Evolutionary conservation across 805 yeast species (phyloP), one percentile per base, ranked within the genome.

Genomic region (Saccharomycopsis oosterbeekiorum): DNA sequence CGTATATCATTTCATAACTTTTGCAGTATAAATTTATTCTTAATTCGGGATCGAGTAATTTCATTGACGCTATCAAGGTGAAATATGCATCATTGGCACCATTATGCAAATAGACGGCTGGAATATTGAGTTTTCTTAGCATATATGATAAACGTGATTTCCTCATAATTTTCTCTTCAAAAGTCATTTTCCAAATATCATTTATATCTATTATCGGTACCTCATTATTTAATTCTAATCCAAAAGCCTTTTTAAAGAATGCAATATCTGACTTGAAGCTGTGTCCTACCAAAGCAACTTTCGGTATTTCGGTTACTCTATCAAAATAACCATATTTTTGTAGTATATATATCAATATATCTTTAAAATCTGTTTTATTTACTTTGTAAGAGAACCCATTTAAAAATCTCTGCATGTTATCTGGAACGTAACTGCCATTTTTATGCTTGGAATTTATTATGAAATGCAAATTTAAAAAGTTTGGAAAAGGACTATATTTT

Each of bases 51-150:
- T 85, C 88, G 59, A 84, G 75, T 62, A 83, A 67, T 42, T 77
- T 75, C 67, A 84, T 64, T 10, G 80, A 77, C 12, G 80, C 74
- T 37, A 80, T 60, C 54, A 85, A 70, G 0, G 90, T 86, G 65
- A 76, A 84, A 67, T 84, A 83, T 4, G 89, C 83, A 70, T 86
- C 92, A 67, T 86, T 86, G 2, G 84, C 89, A 1, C 88, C 91
- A 68, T 86, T 86, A 69, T 86, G 91, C 54, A 86, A 71, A 64
- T 75, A 78, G 0, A 84, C 77, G 66, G 82, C 84, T 0, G 89
- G 87, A 5, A 86, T 76, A 39, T 75, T 73, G 57, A 81, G 70
- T 57, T 76, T 68, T 55, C 80, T 70, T n/a, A 85, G 72, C 0
- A 81, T 69, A 24, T 76, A 78, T 14, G 80, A 75, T 50, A 86